Conservation (phyloP, 202 grass and related monocot species). For the Saccharum hybrid region DNA sequence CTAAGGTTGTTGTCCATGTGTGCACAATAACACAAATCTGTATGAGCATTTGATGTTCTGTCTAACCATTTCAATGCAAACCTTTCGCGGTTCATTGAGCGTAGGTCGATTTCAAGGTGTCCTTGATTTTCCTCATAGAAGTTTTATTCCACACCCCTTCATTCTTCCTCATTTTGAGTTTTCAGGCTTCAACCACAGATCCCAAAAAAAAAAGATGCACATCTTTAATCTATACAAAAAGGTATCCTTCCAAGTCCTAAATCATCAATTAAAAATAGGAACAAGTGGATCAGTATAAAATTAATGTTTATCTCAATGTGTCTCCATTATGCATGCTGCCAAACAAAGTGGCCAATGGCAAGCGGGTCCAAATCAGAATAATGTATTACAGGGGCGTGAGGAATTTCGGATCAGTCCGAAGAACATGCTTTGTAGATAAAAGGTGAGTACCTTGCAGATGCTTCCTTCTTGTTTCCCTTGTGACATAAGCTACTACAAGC, state of each 20-base stretch:
- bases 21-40: background rate
- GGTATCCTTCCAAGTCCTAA: background rate
- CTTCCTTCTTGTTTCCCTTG: conserved; percentile 30
- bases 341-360: conserved; percentile 30
- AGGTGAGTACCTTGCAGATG: conserved; percentile 27
- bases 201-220: background rate
- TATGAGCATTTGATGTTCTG: background rate
- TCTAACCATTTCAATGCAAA: background rate
- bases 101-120: background rate
- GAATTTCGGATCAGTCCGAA: conserved; percentile 43
- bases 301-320: conserved; percentile 19
- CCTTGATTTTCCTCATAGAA: background rate
- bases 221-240: background rate
- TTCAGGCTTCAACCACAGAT: background rate
- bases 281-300: conserved; percentile 24
- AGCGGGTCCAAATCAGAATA: conserved; percentile 27
- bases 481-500: conserved; percentile 21
- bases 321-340: conserved; percentile 31
- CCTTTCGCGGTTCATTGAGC: background rate
- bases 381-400: conserved; percentile 37
- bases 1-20: too few species aligned
- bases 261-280: background rate
- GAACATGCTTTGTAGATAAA: conserved; percentile 38
- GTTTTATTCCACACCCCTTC: background rate
- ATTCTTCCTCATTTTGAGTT: background rate